Evolutionary conservation across 1,284 basidiomycete genomes (phyloP).

Genomic region (Irpex lacteus): DNA sequence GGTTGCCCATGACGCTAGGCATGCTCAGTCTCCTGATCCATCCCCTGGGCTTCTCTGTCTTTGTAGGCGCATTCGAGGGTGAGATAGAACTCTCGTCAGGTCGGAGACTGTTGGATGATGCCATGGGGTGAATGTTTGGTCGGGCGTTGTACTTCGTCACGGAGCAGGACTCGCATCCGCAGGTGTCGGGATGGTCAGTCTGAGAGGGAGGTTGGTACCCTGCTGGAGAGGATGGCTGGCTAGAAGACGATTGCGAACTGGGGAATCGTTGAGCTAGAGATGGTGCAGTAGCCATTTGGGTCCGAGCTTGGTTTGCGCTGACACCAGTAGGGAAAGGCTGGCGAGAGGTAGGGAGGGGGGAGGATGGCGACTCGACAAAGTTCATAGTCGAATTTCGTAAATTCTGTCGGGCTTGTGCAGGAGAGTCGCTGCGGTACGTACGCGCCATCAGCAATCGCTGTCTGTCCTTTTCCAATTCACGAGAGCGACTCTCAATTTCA

Average conservation of each 20-base stretch:
- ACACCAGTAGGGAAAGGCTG: constrained; percentile 22
- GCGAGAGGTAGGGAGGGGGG: constrained; percentile 29
- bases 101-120: constrained; percentile 36
- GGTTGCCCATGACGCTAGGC: constrained; percentile 54
- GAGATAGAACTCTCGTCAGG: constrained; percentile 40
- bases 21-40: constrained; percentile 78
- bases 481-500: constrained; percentile 50
- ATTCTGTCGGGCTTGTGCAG: background rate
- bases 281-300: constrained; percentile 20
- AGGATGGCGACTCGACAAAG: constrained; percentile 5
- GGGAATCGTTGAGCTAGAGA: constrained; percentile 27
- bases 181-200: constrained; percentile 51
- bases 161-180: constrained; percentile 61
- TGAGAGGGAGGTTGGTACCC: constrained; percentile 18
- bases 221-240: constrained; percentile 24
- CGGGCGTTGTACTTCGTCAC: constrained; percentile 42
- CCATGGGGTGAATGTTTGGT: constrained; percentile 18
- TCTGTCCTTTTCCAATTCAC: constrained; percentile 34
- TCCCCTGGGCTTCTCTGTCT: constrained; percentile 58
- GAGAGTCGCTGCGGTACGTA: constrained; percentile 26
- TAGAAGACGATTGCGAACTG: constrained; percentile 17
- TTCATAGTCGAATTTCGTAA: background rate
- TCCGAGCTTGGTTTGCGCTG: constrained; percentile 42
- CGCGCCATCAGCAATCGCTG: constrained; percentile 6
- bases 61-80: constrained; percentile 21